A percentile compares a stretch with the other conserved stretches of the same genome.
These are phyloP conservation scores for Cladosporium sp. DNA, from an alignment of 2,329 filamentous ascomycete species.

Conservation along the genomic window DNA sequence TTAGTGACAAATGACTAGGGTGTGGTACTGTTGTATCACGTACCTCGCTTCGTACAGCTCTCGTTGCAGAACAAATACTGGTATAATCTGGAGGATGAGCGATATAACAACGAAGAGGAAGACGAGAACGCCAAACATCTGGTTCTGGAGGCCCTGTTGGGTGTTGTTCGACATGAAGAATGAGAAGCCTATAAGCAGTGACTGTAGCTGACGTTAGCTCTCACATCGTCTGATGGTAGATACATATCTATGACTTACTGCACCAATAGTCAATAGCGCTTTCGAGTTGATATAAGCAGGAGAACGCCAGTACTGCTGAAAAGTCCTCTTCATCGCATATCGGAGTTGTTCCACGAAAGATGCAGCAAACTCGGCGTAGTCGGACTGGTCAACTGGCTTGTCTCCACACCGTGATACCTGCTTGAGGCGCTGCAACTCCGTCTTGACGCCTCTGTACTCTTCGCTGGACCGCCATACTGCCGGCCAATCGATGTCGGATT, in stretches of 20 bases:
- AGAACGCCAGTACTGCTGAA: conserved; percentile 45
- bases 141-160: conserved; percentile 41
- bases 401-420: conserved; percentile 22
- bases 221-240: background rate
- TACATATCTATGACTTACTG: conserved; percentile 28
- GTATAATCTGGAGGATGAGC: conserved; percentile 57
- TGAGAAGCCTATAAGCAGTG: conserved; percentile 45
- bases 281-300: conserved; percentile 55
- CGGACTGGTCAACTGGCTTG: conserved; percentile 31
- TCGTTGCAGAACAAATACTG: conserved; percentile 56
- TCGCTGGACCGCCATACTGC: conserved; percentile 34
- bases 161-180: conserved; percentile 37
- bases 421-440: conserved; percentile 37
- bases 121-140: conserved; percentile 51
- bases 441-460: conserved; percentile 28
- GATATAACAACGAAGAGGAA: conserved; percentile 37
- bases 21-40: background rate
- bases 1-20: background rate
- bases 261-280: conserved; percentile 52
- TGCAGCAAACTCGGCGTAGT: conserved; percentile 41
- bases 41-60: conserved; percentile 53
- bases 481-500: conserved; percentile 39
- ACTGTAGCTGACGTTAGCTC: background rate
- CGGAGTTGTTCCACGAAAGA: conserved; percentile 33
- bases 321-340: conserved; percentile 38